These are phyloP conservation scores for Hymenoscyphus albidus DNA, from an alignment of 2,329 filamentous ascomycete genomes.

Conservation along the genomic window DNA sequence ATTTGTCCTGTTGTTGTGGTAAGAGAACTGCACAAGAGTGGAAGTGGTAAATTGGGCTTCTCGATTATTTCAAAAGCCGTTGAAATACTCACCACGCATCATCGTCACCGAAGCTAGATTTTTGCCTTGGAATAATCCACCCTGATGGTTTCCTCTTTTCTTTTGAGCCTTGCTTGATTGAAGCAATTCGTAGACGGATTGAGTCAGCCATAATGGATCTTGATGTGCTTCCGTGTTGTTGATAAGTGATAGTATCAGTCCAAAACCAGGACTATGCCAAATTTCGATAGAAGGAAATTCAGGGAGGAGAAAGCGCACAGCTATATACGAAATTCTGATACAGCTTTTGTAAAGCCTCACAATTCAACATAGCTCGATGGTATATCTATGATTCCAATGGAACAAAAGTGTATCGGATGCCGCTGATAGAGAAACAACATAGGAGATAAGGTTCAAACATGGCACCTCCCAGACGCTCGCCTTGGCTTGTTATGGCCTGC, in stretches of 20 bases:
- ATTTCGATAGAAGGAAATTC: slow-evolving; percentile 5
- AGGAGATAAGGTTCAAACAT: slow-evolving; percentile 19
- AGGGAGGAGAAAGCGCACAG: slow-evolving; percentile 12
- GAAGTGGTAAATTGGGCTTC: not conserved
- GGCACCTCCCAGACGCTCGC: slow-evolving; percentile 17
- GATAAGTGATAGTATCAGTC: not conserved
- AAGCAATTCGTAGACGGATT: slow-evolving; percentile 28
- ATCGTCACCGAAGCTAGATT: slow-evolving; percentile 39
- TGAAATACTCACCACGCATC: slow-evolving; percentile 29
- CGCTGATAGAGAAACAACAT: slow-evolving; percentile 16
- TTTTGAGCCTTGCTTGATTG: slow-evolving; percentile 34
- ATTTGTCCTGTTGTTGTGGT: slow-evolving; percentile 38
- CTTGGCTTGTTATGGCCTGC: slow-evolving; percentile 12
- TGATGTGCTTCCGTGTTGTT: not conserved
- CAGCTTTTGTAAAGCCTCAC: slow-evolving; percentile 5
- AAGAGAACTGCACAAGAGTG: not conserved
- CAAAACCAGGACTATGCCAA: not conserved
- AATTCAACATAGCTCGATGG: not conserved
- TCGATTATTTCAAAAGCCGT: not conserved
- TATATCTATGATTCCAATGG: slow-evolving; percentile 23
- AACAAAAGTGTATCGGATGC: slow-evolving; percentile 19
- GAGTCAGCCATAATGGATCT: slow-evolving; percentile 9
- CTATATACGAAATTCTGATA: slow-evolving; percentile 23
- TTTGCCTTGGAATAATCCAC: slow-evolving; percentile 41
- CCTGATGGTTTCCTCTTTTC: slow-evolving; percentile 37